A percentile compares a stretch with the other conserved stretches of the same genome.
phyloP scores from a whole-genome alignment of 1,284 basidiomycete species.

The Malassezia globosa region DNA sequence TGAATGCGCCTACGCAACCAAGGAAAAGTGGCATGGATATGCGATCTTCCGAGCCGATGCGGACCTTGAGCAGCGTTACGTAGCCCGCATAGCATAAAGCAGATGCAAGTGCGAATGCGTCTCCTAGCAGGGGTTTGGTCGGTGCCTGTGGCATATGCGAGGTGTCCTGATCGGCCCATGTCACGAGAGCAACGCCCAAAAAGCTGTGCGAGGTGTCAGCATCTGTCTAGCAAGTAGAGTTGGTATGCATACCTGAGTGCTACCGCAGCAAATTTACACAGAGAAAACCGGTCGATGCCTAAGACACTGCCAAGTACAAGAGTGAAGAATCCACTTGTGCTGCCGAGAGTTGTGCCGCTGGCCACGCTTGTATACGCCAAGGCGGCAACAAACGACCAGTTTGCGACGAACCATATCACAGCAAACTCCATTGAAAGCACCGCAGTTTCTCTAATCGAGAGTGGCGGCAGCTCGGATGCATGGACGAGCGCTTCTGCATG shows the following conservation, averaged over 20 bases:
- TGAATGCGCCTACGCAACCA: constrained; percentile 67
- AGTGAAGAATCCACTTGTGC: constrained; percentile 83
- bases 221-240: neutral
- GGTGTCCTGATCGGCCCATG: constrained; percentile 38
- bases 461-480: constrained; percentile 23
- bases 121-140: constrained; percentile 31
- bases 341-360: constrained; percentile 48
- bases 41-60: constrained; percentile 50
- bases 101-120: constrained; percentile 37
- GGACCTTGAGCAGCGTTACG: constrained; percentile 70
- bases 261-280: constrained; percentile 69
- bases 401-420: constrained; percentile 43
- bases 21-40: constrained; percentile 51
- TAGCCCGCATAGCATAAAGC: constrained; percentile 69
- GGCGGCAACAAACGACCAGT: constrained; percentile 41
- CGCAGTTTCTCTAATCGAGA: constrained; percentile 36
- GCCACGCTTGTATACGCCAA: constrained; percentile 41
- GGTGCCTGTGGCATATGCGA: neutral
- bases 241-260: constrained; percentile 72
- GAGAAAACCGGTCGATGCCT: constrained; percentile 66
- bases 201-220: no score
- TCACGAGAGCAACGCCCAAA: constrained; percentile 57
- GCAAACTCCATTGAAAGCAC: constrained; percentile 37
- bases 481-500: neutral
- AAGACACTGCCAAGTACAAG: constrained; percentile 72